These are phyloP conservation scores for Colletotrichum chlorophyti DNA, from an alignment of 2,329 filamentous ascomycete genomes.

Conservation along the genomic window DNA sequence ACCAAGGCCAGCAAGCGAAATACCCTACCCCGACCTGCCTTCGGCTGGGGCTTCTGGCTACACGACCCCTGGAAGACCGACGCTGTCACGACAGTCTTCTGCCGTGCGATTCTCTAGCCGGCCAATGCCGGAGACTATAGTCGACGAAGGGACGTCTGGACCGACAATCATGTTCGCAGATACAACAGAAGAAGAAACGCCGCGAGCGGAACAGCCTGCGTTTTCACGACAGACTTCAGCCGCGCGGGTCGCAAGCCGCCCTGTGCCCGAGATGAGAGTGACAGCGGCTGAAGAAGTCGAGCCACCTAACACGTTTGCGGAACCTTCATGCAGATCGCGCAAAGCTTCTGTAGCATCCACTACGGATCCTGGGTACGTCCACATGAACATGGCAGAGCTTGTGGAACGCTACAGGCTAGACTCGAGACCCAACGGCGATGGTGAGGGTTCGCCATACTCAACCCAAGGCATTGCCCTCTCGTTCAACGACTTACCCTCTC, in stretches of 20 bases:
- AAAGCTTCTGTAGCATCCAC: conserved; percentile 44
- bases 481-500: conserved; percentile 86
- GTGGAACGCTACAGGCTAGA: conserved; percentile 46
- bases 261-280: conserved; percentile 66
- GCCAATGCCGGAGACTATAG: conserved; percentile 73
- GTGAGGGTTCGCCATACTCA: conserved; percentile 54
- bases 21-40: neutral
- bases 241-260: conserved; percentile 67
- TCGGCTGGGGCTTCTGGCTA: conserved; percentile 10
- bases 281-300: conserved; percentile 60
- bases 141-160: conserved; percentile 70
- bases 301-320: conserved; percentile 69
- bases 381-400: conserved; percentile 52
- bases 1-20: conserved; percentile 20
- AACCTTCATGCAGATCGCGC: conserved; percentile 47
- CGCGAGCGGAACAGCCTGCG: conserved; percentile 43
- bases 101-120: conserved; percentile 73
- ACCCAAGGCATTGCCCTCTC: conserved; percentile 73
- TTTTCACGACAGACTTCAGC: conserved; percentile 54
- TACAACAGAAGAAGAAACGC: conserved; percentile 36
- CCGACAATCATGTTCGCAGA: conserved; percentile 80
- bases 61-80: conserved; percentile 46
- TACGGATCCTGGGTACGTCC: conserved; percentile 41
- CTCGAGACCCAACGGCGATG: conserved; percentile 26
- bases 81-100: conserved; percentile 59